Percentiles rank a stretch among this genome's conserved stretches.
These are phyloP conservation scores for Chlorokybus atmophyticus DNA, from an alignment of 139 green algal genomes.

Conservation along the genomic window DNA sequence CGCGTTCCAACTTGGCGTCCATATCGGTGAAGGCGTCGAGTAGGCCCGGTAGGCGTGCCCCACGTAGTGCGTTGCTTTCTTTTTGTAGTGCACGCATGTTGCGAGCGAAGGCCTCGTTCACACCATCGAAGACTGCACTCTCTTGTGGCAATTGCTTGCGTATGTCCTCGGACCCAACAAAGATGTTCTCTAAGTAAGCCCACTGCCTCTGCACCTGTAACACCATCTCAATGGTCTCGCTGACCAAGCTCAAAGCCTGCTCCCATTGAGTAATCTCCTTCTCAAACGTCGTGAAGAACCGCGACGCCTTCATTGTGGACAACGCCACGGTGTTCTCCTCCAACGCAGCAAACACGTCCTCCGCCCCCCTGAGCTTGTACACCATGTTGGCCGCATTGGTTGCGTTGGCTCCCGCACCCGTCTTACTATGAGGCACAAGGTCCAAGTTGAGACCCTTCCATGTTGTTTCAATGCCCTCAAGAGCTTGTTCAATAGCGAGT, in stretches of 20 bases:
- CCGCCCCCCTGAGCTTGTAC: conserved; percentile 62
- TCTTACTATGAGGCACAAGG: conserved; percentile 51
- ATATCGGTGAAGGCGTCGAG: conserved; percentile 64
- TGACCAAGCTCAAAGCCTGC: conserved; percentile 52
- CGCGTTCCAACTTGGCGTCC: conserved; percentile 68
- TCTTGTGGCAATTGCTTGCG: conserved; percentile 68
- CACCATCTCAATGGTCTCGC: conserved; percentile 67
- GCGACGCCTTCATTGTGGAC: conserved; percentile 73
- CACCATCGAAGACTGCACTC: conserved; percentile 49
- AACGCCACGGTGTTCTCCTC: conserved; percentile 75
- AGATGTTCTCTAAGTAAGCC: conserved; percentile 89
- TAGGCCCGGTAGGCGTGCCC: conserved; percentile 16
- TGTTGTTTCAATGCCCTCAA: conserved; percentile 41
- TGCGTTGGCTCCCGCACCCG: too few species aligned
- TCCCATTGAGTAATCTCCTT: conserved; percentile 64
- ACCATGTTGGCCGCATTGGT: conserved; percentile 37
- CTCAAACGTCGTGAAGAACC: conserved; percentile 75
- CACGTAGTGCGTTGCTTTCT: conserved; percentile 19
- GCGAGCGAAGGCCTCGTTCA: conserved; percentile 26
- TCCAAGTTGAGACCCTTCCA: conserved; percentile 44
- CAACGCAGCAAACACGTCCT: conserved; percentile 64
- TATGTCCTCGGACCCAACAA: conserved; percentile 78
- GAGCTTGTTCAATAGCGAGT: conserved; percentile 39
- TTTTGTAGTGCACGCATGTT: conserved; percentile 19
- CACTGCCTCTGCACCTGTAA: conserved; percentile 70